A percentile compares a stretch with the other conserved stretches of the same genome.
Evolutionary conservation across 2,329 filamentous ascomycete species (phyloP).

Genomic region (Monascus ruber): DNA sequence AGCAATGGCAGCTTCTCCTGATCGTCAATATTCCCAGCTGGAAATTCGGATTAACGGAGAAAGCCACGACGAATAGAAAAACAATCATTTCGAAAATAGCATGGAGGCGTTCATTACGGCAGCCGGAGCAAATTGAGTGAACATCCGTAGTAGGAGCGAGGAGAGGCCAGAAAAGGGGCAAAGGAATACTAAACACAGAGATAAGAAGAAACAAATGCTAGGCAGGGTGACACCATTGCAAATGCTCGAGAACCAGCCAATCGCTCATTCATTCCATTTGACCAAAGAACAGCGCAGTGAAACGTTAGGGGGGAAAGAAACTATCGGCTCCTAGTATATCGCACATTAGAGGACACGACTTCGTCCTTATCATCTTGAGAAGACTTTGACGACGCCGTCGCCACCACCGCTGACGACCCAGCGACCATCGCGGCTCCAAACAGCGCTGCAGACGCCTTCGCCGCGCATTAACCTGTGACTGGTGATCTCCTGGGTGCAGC

Average conservation of each 20-base stretch:
- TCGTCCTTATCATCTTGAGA: slow-evolving; percentile 31
- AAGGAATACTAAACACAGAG: slow-evolving; percentile 15
- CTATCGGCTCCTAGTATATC: neutral
- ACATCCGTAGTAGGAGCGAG: too few relatives aligned
- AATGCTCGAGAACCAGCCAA: slow-evolving; percentile 26
- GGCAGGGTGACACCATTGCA: slow-evolving; percentile 22
- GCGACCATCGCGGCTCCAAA: slow-evolving; percentile 90
- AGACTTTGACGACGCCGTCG: slow-evolving; percentile 93
- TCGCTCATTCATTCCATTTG: slow-evolving; percentile 25
- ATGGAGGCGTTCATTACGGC: too few relatives aligned
- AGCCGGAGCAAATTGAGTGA: too few relatives aligned
- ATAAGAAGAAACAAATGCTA: slow-evolving; percentile 22
- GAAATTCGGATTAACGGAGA: neutral
- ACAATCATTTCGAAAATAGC: neutral
- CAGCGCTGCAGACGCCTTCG: slow-evolving; percentile 85
- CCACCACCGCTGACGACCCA: slow-evolving; percentile 93
- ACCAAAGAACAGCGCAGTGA: slow-evolving; percentile 14
- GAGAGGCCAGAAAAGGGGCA: neutral
- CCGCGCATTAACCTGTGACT: slow-evolving; percentile 89
- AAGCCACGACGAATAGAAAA: neutral
- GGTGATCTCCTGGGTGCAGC: slow-evolving; percentile 90
- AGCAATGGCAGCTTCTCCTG: too few relatives aligned
- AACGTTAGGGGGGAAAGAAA: slow-evolving; percentile 12
- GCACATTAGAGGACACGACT: slow-evolving; percentile 4
- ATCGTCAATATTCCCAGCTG: too few relatives aligned